Conservation (phyloP, 208 protist genomes). For the Trypanosoma congolense region DNA sequence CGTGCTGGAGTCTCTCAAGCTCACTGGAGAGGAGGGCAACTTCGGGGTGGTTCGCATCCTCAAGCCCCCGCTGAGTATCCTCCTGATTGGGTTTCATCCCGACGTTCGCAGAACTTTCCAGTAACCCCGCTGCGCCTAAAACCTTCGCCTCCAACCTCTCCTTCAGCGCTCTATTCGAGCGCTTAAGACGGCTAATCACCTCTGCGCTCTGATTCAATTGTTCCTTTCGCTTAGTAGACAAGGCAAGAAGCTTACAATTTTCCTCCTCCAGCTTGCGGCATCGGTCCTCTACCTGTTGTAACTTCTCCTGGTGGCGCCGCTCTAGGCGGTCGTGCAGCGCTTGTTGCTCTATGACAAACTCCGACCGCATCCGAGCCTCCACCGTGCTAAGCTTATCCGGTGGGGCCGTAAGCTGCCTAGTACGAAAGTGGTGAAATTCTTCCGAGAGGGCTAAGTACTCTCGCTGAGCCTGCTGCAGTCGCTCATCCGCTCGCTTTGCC, state of each 20-base stretch:
- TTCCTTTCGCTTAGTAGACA: constrained; percentile 56
- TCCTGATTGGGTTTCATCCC: not conserved
- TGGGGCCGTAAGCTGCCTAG: constrained; percentile 36
- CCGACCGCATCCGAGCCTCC: constrained; percentile 16
- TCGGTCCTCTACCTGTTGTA: constrained; percentile 24
- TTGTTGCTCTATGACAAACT: constrained; percentile 39
- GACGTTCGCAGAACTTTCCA: too few species aligned
- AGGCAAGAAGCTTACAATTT: constrained; percentile 42
- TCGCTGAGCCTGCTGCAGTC: constrained; percentile 49
- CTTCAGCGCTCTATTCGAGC: constrained; percentile 1
- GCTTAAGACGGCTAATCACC: constrained; percentile 7
- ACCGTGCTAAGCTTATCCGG: constrained; percentile 2
- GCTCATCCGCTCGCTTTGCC: constrained; percentile 56
- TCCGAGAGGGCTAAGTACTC: constrained; percentile 73
- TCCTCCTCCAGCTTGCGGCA: constrained; percentile 54
- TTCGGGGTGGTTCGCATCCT: not conserved
- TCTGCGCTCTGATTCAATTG: constrained; percentile 29
- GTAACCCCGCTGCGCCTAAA: not conserved
- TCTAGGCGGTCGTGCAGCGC: constrained; percentile 34
- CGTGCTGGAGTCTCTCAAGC: constrained; percentile 41
- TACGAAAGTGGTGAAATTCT: constrained; percentile 58
- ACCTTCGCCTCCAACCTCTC: not conserved
- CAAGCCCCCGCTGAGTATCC: not conserved
- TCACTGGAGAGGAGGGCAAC: constrained; percentile 22
- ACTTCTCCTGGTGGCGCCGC: constrained; percentile 31